Percentiles rank a stretch among this genome's conserved stretches.
phyloP scores from a whole-genome alignment of 2,329 filamentous ascomycete genomes.

The Daldinia eschscholtzii region DNA sequence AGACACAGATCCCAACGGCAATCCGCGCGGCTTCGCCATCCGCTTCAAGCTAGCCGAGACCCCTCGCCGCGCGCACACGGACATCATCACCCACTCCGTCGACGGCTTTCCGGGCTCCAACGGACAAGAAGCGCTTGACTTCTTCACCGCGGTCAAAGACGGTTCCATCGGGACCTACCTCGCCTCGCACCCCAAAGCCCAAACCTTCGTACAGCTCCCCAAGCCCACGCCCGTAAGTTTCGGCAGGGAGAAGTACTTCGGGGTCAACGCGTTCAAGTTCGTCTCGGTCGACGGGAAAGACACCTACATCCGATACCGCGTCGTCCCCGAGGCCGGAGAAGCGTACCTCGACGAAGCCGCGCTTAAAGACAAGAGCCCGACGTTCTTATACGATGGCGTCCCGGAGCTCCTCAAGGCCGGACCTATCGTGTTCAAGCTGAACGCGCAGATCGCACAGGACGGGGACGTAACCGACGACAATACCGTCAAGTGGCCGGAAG shows the following conservation, averaged over 20 bases:
- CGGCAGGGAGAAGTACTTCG: slow-evolving; percentile 27
- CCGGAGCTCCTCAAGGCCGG: slow-evolving; percentile 4
- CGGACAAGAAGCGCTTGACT: slow-evolving; percentile 25
- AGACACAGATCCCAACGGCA: slow-evolving; percentile 25
- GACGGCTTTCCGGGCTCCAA: slow-evolving; percentile 31
- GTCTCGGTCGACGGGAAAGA: slow-evolving; percentile 15
- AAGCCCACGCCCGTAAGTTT: slow-evolving; percentile 30
- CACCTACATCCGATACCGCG: slow-evolving; percentile 25
- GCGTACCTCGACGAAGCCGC: slow-evolving; percentile 15
- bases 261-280: slow-evolving; percentile 32
- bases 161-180: slow-evolving; percentile 21
- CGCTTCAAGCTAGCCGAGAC: slow-evolving; percentile 28
- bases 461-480: slow-evolving; percentile 27
- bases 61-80: slow-evolving; percentile 30
- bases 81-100: slow-evolving; percentile 35
- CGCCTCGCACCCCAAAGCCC: slow-evolving; percentile 22
- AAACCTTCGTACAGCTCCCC: slow-evolving; percentile 17
- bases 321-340: slow-evolving; percentile 21
- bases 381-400: slow-evolving; percentile 22
- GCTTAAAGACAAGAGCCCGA: slow-evolving; percentile 10
- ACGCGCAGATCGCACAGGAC: slow-evolving; percentile 25
- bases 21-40: slow-evolving; percentile 31
- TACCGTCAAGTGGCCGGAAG: slow-evolving; percentile 26
- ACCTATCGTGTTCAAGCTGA: slow-evolving; percentile 23
- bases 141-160: slow-evolving; percentile 25